Conservation (phyloP, 1,139 yeast species). For the Blastobotrys illinoisensis region DNA sequence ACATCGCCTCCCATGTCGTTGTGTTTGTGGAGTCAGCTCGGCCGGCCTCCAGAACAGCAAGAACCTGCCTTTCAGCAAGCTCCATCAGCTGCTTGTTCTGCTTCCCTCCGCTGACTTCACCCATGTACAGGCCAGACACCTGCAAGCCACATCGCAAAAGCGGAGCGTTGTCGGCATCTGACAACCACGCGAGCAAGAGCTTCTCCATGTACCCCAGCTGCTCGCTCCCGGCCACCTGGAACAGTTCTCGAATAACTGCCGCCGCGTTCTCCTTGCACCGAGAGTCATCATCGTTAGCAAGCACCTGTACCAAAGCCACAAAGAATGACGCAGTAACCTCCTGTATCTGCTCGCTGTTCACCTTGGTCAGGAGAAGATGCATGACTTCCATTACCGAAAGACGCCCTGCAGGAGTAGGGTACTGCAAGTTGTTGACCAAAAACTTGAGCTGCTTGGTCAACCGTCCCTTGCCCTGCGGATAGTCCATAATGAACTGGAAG, state of each 20-base stretch:
- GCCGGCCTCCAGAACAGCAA: constrained; percentile 21
- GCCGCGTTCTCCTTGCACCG: constrained; percentile 85
- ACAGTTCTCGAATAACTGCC: constrained; percentile 50
- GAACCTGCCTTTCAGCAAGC: constrained; percentile 20
- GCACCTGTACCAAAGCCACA: constrained; percentile 70
- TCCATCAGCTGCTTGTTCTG: constrained; percentile 15
- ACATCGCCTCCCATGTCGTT: constrained; percentile 68
- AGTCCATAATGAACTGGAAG: constrained; percentile 85
- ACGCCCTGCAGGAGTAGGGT: constrained; percentile 84
- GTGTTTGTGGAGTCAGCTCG: constrained; percentile 19
- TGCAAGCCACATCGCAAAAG: constrained; percentile 74
- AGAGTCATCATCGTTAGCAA: constrained; percentile 73
- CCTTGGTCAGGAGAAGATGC: constrained; percentile 61
- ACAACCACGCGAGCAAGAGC: constrained; percentile 62
- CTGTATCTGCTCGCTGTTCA: constrained; percentile 56
- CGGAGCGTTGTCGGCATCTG: constrained; percentile 46
- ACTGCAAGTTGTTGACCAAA: constrained; percentile 75
- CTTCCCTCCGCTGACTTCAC: constrained; percentile 40
- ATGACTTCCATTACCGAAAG: constrained; percentile 87
- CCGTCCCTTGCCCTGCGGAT: constrained; percentile 87
- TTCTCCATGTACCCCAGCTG: constrained; percentile 44
- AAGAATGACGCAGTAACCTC: constrained; percentile 70
- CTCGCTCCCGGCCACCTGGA: constrained; percentile 29
- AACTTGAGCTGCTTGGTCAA: constrained; percentile 78
- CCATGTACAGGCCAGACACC: constrained; percentile 59